phyloP scores from a whole-genome alignment of 2,329 filamentous ascomycete genomes.

The Ceratocystis harringtonii region DNA sequence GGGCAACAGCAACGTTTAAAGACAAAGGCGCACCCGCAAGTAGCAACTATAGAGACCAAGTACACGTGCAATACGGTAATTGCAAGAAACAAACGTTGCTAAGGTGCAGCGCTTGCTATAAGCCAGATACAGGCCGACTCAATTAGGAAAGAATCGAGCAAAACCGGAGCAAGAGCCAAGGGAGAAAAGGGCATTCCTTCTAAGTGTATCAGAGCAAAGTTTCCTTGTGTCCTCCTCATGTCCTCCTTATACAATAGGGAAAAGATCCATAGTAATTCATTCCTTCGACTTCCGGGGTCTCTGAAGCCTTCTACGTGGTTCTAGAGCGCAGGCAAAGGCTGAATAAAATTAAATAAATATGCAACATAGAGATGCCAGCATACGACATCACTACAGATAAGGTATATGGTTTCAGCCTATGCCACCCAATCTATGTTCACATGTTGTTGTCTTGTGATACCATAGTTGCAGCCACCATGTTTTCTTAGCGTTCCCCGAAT shows the following conservation, averaged over 20 bases:
- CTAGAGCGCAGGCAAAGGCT: background rate
- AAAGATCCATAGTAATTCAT: slow-evolving; percentile 1
- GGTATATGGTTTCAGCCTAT: no score
- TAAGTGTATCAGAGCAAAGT: background rate
- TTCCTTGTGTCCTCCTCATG: background rate
- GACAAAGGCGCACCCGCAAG: background rate
- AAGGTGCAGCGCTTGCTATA: background rate
- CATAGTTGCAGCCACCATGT: background rate
- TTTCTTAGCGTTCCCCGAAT: background rate
- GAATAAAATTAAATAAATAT: background rate
- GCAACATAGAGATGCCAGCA: no score
- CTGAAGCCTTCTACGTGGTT: background rate
- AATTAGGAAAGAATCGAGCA: background rate
- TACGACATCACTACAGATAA: no score
- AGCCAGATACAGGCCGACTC: background rate
- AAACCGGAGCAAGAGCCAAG: slow-evolving; percentile 7
- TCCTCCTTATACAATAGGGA: background rate
- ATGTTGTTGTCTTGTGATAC: background rate
- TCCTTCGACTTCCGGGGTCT: background rate
- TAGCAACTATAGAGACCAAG: background rate
- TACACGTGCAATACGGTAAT: background rate
- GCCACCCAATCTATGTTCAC: no score
- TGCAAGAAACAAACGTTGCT: background rate
- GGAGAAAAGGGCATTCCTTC: background rate
- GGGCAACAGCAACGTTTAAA: background rate